Evolutionary conservation across 1,284 basidiomycete genomes (phyloP).

Genomic region (Pseudomicrostroma phylloplanum): DNA sequence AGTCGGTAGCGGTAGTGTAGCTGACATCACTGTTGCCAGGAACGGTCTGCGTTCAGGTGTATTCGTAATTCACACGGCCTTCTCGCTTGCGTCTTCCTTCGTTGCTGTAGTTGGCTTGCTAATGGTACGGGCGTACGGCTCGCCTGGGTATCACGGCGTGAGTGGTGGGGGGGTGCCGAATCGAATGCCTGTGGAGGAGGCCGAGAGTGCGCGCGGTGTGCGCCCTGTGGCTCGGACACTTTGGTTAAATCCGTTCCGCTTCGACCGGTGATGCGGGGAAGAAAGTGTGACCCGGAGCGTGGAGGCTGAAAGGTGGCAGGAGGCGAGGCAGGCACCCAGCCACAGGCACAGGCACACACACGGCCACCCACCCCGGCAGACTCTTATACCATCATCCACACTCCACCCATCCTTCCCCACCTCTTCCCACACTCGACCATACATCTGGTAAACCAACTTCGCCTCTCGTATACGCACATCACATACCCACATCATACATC

Average conservation of each 20-base stretch:
- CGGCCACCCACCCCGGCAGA: background rate
- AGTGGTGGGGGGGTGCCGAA: background rate
- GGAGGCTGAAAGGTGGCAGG: background rate
- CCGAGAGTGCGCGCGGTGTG: background rate
- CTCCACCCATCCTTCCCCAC: background rate
- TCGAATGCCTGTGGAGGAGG: background rate
- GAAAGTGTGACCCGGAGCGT: too few species aligned
- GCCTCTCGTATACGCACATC: too few species aligned
- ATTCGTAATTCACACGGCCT: too few species aligned
- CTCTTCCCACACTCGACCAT: background rate
- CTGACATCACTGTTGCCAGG: too few species aligned
- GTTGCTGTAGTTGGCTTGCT: too few species aligned
- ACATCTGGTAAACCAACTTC: background rate
- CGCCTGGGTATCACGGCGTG: background rate
- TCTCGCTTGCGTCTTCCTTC: too few species aligned
- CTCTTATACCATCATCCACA: background rate
- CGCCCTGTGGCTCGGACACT: background rate
- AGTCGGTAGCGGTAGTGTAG: too few species aligned
- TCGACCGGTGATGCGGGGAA: background rate
- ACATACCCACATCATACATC: conserved; percentile 8
- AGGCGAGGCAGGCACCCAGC: background rate
- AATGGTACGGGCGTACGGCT: too few species aligned
- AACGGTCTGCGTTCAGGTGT: too few species aligned
- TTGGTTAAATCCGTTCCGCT: background rate
- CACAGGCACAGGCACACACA: background rate